phyloP scores from a whole-genome alignment of 1,139 yeast genomes.

The Barnettozyma hawaiiensis region DNA sequence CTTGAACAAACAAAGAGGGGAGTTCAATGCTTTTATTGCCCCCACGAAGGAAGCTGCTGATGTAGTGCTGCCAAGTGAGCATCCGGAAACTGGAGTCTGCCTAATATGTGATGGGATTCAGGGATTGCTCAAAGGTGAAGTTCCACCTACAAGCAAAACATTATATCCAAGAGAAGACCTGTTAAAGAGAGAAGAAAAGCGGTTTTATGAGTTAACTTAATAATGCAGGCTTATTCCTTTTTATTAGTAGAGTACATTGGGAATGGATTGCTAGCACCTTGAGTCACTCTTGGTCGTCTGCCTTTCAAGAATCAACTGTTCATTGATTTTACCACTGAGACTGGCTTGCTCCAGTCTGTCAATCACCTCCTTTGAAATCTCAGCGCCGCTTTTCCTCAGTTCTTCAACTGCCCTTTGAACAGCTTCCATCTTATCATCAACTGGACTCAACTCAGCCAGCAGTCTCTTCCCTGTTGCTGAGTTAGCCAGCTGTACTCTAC shows the following conservation, averaged over 20 bases:
- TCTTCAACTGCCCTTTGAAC: slow-evolving; percentile 22
- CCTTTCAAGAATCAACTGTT: slow-evolving; percentile 36
- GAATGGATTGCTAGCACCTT: too few species aligned
- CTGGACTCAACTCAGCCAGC: slow-evolving; percentile 8
- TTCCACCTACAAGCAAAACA: slow-evolving; percentile 5
- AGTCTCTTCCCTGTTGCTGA: slow-evolving; percentile 20
- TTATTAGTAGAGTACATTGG: neutral
- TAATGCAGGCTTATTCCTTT: neutral
- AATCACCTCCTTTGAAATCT: slow-evolving; percentile 28
- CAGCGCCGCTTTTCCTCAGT: slow-evolving; percentile 26
- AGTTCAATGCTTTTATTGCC: slow-evolving; percentile 66
- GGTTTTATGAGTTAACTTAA: slow-evolving; percentile 39
- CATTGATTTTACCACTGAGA: slow-evolving; percentile 35
- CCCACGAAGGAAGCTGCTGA: slow-evolving; percentile 81
- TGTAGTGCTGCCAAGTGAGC: slow-evolving; percentile 70
- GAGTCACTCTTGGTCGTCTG: slow-evolving; percentile 33
- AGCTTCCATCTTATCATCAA: slow-evolving; percentile 10
- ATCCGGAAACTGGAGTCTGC: slow-evolving; percentile 48
- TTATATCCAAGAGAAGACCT: slow-evolving; percentile 13
- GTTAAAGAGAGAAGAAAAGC: slow-evolving; percentile 44
- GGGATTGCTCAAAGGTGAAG: slow-evolving; percentile 10
- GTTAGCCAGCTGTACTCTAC: slow-evolving; percentile 29
- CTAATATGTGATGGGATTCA: slow-evolving; percentile 71
- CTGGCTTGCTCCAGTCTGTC: slow-evolving; percentile 30
- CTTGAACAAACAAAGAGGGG: slow-evolving; percentile 62